These are phyloP conservation scores for Phytophthora pinifolia DNA, from an alignment of 352 stramenopile species.

Conservation along the genomic window DNA sequence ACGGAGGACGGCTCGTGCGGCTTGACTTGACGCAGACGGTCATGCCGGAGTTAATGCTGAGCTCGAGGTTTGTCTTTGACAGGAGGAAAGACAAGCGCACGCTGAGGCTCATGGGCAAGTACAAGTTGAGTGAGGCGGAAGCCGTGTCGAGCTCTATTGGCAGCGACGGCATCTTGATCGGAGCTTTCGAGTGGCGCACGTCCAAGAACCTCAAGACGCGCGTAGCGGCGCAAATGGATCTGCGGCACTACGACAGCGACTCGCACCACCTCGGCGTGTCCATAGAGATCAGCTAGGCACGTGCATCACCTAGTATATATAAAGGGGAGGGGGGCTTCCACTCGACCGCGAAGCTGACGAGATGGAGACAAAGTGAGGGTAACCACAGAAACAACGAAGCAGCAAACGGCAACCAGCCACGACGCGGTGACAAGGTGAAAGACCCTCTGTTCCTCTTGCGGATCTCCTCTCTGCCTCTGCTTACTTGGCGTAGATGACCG, in stretches of 20 bases:
- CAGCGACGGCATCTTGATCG: slow-evolving; percentile 74
- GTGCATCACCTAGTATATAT: slow-evolving; percentile 29
- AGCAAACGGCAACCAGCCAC: slow-evolving; percentile 3
- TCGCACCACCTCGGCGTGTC: slow-evolving; percentile 81
- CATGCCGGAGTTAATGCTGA: slow-evolving; percentile 55
- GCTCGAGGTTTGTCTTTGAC: slow-evolving; percentile 65
- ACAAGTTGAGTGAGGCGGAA: slow-evolving; percentile 49
- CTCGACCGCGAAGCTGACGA: slow-evolving; percentile 9
- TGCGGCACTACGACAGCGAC: slow-evolving; percentile 84
- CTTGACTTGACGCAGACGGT: slow-evolving; percentile 67
- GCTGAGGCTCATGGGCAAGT: slow-evolving; percentile 57
- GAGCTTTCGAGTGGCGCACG: slow-evolving; percentile 77
- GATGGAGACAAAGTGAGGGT: slow-evolving; percentile 7
- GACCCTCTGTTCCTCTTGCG: neutral
- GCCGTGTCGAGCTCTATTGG: slow-evolving; percentile 60
- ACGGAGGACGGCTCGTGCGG: slow-evolving; percentile 59
- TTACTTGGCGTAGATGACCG: slow-evolving; percentile 87
- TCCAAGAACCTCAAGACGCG: slow-evolving; percentile 75
- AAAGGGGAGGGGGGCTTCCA: slow-evolving; percentile 23
- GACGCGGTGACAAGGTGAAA: neutral
- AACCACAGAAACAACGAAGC: slow-evolving; percentile 11
- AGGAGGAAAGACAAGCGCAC: slow-evolving; percentile 69
- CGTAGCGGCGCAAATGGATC: slow-evolving; percentile 75
- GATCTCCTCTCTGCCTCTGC: neutral
- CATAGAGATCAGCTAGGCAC: slow-evolving; percentile 71